These are phyloP conservation scores for Fusarium abutilonis DNA, from an alignment of 2,329 filamentous ascomycete genomes.

Conservation along the genomic window DNA sequence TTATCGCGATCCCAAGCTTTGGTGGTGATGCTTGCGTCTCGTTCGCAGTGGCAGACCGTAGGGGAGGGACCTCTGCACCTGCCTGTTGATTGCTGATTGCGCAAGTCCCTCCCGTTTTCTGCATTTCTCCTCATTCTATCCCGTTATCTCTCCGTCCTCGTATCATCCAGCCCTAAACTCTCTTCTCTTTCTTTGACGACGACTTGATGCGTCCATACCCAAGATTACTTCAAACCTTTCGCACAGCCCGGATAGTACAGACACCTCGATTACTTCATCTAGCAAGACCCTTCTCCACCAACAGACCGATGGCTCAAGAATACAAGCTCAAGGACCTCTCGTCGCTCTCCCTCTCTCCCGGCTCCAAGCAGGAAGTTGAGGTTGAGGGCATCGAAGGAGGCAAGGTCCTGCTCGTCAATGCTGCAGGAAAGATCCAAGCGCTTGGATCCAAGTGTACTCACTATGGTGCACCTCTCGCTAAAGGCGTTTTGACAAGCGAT, in stretches of 20 bases:
- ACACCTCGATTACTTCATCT: constrained; percentile 16
- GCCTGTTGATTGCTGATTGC: constrained; percentile 15
- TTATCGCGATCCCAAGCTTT: constrained; percentile 33
- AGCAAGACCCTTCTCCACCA: constrained; percentile 41
- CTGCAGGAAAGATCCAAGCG: constrained; percentile 79
- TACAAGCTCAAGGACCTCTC: constrained; percentile 80
- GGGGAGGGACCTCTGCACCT: constrained; percentile 4
- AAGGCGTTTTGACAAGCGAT: constrained; percentile 83
- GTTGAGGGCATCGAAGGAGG: constrained; percentile 87
- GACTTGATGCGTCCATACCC: constrained; percentile 32
- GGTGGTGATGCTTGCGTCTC: constrained; percentile 32
- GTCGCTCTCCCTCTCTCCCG: constrained; percentile 77
- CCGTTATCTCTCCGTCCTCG: constrained; percentile 7
- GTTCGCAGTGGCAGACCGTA: neutral
- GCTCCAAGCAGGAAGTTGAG: constrained; percentile 88
- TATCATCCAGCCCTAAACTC: constrained; percentile 2
- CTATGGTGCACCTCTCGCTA: constrained; percentile 89
- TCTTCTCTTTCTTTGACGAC: constrained; percentile 13
- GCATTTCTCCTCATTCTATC: constrained; percentile 16
- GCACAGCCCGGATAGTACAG: constrained; percentile 16
- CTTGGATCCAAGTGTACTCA: constrained; percentile 87
- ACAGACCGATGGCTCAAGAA: constrained; percentile 62
- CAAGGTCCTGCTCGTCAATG: constrained; percentile 87
- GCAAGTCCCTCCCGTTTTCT: constrained; percentile 28
- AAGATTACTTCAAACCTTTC: constrained; percentile 30